Conservation (phyloP, 164 flowering plant species). For the Taxillus chinensis region DNA sequence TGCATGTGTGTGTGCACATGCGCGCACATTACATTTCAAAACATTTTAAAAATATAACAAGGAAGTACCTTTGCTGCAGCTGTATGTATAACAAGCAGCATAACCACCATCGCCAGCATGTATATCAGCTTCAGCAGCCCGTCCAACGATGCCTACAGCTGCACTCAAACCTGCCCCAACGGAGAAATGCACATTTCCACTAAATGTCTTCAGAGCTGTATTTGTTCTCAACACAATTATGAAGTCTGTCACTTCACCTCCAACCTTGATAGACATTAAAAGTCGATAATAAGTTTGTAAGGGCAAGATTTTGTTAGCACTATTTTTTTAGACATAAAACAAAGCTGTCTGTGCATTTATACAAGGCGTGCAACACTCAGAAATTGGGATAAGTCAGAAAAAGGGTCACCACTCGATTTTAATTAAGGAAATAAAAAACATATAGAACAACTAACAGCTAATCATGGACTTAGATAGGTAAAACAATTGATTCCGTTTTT, state of each 20-base stretch:
- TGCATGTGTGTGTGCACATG: too few relatives aligned
- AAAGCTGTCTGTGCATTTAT: too few relatives aligned
- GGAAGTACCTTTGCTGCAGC: slow-evolving; percentile 85
- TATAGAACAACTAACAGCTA: too few relatives aligned
- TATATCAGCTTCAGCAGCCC: slow-evolving; percentile 78
- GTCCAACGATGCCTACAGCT: slow-evolving; percentile 72
- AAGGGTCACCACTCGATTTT: too few relatives aligned
- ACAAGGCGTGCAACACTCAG: too few relatives aligned
- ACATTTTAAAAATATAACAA: neutral
- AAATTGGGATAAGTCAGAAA: too few relatives aligned
- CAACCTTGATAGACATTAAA: slow-evolving; percentile 38
- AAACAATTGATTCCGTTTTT: too few relatives aligned
- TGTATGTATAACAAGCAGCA: slow-evolving; percentile 97
- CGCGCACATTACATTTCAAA: too few relatives aligned
- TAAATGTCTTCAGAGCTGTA: slow-evolving; percentile 71
- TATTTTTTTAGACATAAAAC: too few relatives aligned
- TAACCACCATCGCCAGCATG: slow-evolving; percentile 86
- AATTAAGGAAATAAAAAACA: too few relatives aligned
- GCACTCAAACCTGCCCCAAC: slow-evolving; percentile 94
- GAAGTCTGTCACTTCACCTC: slow-evolving; percentile 91
- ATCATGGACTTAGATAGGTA: too few relatives aligned
- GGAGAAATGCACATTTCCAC: slow-evolving; percentile 70
- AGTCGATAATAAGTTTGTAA: neutral
- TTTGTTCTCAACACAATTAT: slow-evolving; percentile 77
- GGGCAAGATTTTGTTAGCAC: too few relatives aligned